A percentile compares a stretch with the other conserved stretches of the same genome.
Evolutionary conservation across 495 filamentous ascomycete species (phyloP).

Genomic region (Aspergillus indologenus): DNA sequence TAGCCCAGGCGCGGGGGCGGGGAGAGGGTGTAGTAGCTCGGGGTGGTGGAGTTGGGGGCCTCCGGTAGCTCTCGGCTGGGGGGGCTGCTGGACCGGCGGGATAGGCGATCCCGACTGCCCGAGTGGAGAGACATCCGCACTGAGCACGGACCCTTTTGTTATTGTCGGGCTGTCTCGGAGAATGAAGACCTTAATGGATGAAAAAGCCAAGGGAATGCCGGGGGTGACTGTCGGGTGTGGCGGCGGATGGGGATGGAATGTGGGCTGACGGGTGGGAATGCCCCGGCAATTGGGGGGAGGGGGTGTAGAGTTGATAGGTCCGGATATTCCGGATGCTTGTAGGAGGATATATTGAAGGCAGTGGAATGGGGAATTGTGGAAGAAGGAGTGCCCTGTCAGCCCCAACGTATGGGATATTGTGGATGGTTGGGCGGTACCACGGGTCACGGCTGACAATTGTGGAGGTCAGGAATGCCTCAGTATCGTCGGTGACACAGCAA

Average conservation of each 20-base stretch:
- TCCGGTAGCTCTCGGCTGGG: constrained; percentile 8
- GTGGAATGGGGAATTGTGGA: not conserved
- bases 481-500: not conserved
- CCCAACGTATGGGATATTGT: not conserved
- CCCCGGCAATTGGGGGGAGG: not conserved
- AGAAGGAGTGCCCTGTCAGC: not conserved
- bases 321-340: not conserved
- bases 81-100: constrained; percentile 16
- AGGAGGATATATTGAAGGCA: not conserved
- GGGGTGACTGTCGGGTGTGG: not conserved
- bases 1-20: constrained; percentile 13
- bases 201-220: too few relatives aligned
- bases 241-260: not conserved
- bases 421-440: not conserved
- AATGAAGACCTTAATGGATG: too few relatives aligned
- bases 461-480: not conserved
- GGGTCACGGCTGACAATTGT: not conserved
- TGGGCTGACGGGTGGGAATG: not conserved
- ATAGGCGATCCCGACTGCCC: constrained; percentile 37
- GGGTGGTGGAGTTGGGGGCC: constrained; percentile 11
- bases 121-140: constrained; percentile 43
- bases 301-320: not conserved
- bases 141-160: not conserved
- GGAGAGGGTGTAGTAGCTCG: constrained; percentile 18
- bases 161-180: too few relatives aligned